These are phyloP conservation scores for Mycena kentingensis DNA, from an alignment of 768 basidiomycete species.

Conservation along the genomic window DNA sequence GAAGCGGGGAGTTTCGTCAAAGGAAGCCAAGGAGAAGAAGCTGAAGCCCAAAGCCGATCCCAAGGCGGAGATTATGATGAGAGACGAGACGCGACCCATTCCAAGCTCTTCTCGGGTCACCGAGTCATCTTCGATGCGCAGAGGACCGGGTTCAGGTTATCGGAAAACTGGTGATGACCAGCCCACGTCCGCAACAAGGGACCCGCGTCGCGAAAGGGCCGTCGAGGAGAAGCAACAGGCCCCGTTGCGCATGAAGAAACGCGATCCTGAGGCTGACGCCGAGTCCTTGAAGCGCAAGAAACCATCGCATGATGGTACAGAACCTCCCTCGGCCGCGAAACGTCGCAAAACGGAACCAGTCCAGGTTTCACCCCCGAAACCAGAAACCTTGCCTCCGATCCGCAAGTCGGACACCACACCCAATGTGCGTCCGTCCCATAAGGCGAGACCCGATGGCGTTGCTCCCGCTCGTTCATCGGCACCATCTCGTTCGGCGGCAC, in stretches of 20 bases:
- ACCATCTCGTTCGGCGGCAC: slow-evolving; percentile 7
- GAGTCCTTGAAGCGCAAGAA: slow-evolving; percentile 44
- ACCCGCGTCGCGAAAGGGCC: slow-evolving; percentile 36
- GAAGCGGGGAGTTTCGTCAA: slow-evolving; percentile 51
- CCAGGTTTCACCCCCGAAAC: slow-evolving; percentile 38
- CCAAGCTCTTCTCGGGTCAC: slow-evolving; percentile 9
- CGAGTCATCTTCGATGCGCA: slow-evolving; percentile 14
- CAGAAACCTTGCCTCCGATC: slow-evolving; percentile 24
- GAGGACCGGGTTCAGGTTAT: slow-evolving; percentile 52
- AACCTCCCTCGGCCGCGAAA: slow-evolving; percentile 36
- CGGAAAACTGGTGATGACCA: slow-evolving; percentile 26
- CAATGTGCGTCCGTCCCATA: slow-evolving; percentile 20
- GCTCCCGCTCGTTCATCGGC: slow-evolving; percentile 16
- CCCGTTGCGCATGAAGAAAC: slow-evolving; percentile 17
- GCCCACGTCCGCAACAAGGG: slow-evolving; percentile 3
- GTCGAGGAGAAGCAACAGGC: slow-evolving; percentile 31
- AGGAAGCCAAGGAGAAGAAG: slow-evolving; percentile 51
- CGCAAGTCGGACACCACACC: slow-evolving; percentile 24
- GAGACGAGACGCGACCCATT: slow-evolving; percentile 46
- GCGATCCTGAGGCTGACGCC: slow-evolving; percentile 6
- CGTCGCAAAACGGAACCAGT: slow-evolving; percentile 44
- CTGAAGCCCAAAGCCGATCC: slow-evolving; percentile 43
- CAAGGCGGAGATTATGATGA: slow-evolving; percentile 46
- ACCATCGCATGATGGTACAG: slow-evolving; percentile 36
- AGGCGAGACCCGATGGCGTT: slow-evolving; percentile 24